Conservation (phyloP, 177 flowering plant species). For the Tripterygium wilfordii region DNA sequence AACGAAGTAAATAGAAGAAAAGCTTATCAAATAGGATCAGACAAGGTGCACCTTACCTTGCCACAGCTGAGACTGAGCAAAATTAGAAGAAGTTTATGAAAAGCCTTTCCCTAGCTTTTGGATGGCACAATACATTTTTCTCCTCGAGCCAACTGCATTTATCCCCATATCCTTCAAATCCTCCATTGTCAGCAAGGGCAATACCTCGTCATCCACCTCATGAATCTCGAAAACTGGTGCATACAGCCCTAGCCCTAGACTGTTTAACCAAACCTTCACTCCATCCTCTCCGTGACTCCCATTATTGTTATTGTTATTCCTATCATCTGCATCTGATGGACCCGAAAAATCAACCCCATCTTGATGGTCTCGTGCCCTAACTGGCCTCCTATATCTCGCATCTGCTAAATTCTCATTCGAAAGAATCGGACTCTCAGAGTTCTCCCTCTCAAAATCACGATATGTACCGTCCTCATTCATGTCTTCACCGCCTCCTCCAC, state of each 20-base stretch:
- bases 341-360: conserved; percentile 42
- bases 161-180: conserved; percentile 88
- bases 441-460: conserved; percentile 34
- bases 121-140: conserved; percentile 65
- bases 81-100: conserved; percentile 37
- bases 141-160: conserved; percentile 69
- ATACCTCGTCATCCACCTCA: conserved; percentile 74
- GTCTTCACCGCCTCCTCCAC: conserved; percentile 15
- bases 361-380: conserved; percentile 20
- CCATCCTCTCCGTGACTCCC: conserved; percentile 41
- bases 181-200: conserved; percentile 69
- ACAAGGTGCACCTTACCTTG: conserved; percentile 1
- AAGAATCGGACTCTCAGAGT: conserved; percentile 34
- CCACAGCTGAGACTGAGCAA: neutral
- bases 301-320: conserved; percentile 33
- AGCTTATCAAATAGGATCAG: too few species aligned
- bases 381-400: conserved; percentile 21
- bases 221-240: conserved; percentile 68
- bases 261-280: conserved; percentile 49
- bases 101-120: conserved; percentile 66
- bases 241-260: conserved; percentile 55
- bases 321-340: conserved; percentile 36
- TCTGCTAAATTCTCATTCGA: conserved; percentile 27
- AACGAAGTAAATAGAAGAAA: too few species aligned
- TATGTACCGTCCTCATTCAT: conserved; percentile 27